Evolutionary conservation across 1,284 basidiomycete species (phyloP), one percentile per base, ranked within the genome.

Genomic region (Trametes versicolor): DNA sequence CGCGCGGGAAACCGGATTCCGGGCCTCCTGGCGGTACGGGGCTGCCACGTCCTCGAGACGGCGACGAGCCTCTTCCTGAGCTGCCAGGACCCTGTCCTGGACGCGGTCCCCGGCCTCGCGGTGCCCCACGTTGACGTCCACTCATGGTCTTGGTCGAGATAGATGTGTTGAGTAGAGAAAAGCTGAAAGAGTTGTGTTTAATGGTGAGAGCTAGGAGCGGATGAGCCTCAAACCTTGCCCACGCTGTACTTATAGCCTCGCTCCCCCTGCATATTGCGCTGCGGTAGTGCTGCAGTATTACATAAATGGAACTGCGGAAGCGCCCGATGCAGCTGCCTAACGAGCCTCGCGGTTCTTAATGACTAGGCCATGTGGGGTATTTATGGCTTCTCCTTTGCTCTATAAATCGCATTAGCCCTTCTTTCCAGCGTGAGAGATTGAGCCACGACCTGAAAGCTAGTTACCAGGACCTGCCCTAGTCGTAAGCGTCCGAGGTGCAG

Each of bases 41-140:
- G 53, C 69, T 69, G 7, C 63, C 67, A 47, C 70, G 54, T 10
- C 64, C 62, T 29, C 68, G 58, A 0, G 66, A 61, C 17, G 71
- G 63, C 27, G 63, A 59, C 13, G 62, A 53, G 15, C 67, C 66
- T n/a, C 69, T 45, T 10, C 62, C 57, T n/a, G 65, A 37, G 37
- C 62, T 60, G 0, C 63, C 65, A 13, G 65, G 68, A 29, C 67
- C 67, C 49, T 61, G 54, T 47, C 63, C 59, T 19, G 60, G 45
- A 9, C 68, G 58, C 19, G 65, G 60, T 19, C 65, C 65, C 12
- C 68, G 61, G 41, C 63, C 68, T 37, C 70, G 59, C 13, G 60
- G 36, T 8, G 37, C 25, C 2, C 67, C 71, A 19, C 70, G 61
- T 17, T 34, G 61, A 32, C 52, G 53, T 25, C 61, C 37, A 25